These are phyloP conservation scores for Fraxinus velutina DNA, from an alignment of 305 asterid genomes.

Conservation along the genomic window DNA sequence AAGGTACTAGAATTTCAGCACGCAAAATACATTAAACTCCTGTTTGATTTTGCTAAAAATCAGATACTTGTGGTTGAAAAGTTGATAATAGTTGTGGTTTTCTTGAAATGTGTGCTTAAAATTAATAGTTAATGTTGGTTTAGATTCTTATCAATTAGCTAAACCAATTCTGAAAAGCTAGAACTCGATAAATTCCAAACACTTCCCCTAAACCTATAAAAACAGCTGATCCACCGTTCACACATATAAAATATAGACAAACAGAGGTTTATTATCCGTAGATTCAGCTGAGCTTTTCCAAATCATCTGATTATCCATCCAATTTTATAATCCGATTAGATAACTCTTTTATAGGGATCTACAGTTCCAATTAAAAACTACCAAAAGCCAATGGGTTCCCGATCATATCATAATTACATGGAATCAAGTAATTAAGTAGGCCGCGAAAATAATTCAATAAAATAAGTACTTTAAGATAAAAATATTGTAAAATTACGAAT, in stretches of 20 bases:
- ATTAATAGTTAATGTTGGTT: no score
- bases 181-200: not conserved
- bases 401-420: not conserved
- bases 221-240: not conserved
- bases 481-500: not conserved
- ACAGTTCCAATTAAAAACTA: not conserved
- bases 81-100: not conserved
- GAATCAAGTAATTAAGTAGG: slow-evolving; percentile 21
- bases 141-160: not conserved
- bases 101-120: not conserved
- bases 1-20: not conserved
- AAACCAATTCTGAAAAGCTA: not conserved
- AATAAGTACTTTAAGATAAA: not conserved
- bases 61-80: not conserved
- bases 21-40: not conserved
- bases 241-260: not conserved
- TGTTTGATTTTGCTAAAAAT: not conserved
- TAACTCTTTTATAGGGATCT: not conserved
- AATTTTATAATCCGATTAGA: not conserved
- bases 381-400: not conserved
- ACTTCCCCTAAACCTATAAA: not conserved
- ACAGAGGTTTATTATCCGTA: not conserved
- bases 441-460: not conserved
- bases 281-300: not conserved
- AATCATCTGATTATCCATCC: not conserved